Conservation (phyloP, 176 grass and related monocot genomes). For the Cenchrus fungigraminus region DNA sequence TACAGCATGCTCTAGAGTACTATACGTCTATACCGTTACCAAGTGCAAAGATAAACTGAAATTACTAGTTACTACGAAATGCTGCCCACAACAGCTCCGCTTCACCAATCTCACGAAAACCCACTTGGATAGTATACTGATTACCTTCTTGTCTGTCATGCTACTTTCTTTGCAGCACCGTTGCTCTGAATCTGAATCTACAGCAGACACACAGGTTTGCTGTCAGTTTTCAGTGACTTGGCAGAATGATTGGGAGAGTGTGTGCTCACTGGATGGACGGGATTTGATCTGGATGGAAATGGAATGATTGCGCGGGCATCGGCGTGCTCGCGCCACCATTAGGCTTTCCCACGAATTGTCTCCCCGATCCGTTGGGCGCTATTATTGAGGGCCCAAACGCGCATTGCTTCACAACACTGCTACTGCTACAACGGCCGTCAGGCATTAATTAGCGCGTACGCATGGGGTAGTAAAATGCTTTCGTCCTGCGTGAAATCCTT, state of each 20-base stretch:
- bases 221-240: slow-evolving; percentile 39
- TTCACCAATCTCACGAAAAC: neutral
- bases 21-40: neutral
- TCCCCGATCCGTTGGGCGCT: slow-evolving; percentile 34
- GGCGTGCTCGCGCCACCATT: slow-evolving; percentile 55
- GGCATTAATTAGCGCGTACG: neutral
- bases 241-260: slow-evolving; percentile 26
- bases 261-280: neutral
- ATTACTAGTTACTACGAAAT: neutral
- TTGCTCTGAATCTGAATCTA: slow-evolving; percentile 18
- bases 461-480: slow-evolving; percentile 17
- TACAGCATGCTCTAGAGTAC: neutral
- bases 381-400: slow-evolving; percentile 39
- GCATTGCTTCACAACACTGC: slow-evolving; percentile 26
- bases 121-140: neutral
- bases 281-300: slow-evolving; percentile 35
- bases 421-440: neutral
- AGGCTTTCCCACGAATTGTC: slow-evolving; percentile 46
- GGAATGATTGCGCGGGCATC: slow-evolving; percentile 51
- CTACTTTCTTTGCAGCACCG: slow-evolving; percentile 5
- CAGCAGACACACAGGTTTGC: slow-evolving; percentile 23
- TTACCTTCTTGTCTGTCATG: neutral
- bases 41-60: neutral
- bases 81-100: neutral
- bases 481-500: neutral